phyloP scores from a whole-genome alignment of 2,329 filamentous ascomycete species.

The Microsporum ferrugineum region DNA sequence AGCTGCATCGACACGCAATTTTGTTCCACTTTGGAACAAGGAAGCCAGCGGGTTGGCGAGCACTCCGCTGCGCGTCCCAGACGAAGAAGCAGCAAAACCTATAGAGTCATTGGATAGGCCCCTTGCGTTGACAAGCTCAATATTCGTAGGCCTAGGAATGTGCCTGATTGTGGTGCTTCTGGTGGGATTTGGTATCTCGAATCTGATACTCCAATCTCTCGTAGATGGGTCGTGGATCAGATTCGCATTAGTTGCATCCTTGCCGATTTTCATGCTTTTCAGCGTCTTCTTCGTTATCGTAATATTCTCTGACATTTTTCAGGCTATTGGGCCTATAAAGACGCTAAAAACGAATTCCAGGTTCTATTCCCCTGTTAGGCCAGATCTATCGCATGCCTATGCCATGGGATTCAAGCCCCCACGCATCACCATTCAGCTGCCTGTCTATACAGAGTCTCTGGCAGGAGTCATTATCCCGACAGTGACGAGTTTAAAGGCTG shows the following conservation, averaged over 20 bases:
- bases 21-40: conserved; percentile 21
- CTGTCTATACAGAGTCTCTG: conserved; percentile 78
- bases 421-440: conserved; percentile 64
- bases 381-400: conserved; percentile 14
- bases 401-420: conserved; percentile 19
- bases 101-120: conserved; percentile 36
- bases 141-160: conserved; percentile 32
- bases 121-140: conserved; percentile 27
- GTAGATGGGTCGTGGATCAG: conserved; percentile 28
- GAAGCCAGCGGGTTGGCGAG: conserved; percentile 7
- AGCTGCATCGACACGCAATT: conserved; percentile 12
- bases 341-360: conserved; percentile 36
- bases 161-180: conserved; percentile 31
- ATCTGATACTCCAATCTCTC: conserved; percentile 32
- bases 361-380: conserved; percentile 30
- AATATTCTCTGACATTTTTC: conserved; percentile 39
- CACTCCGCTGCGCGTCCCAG: conserved; percentile 2
- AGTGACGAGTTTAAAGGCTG: conserved; percentile 44
- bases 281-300: conserved; percentile 42
- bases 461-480: conserved; percentile 52
- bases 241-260: conserved; percentile 20
- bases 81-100: conserved; percentile 15
- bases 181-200: conserved; percentile 28
- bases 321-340: conserved; percentile 42
- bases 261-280: conserved; percentile 29